These are phyloP conservation scores for Ramaria rubella DNA, from an alignment of 768 basidiomycete genomes.

Conservation along the genomic window DNA sequence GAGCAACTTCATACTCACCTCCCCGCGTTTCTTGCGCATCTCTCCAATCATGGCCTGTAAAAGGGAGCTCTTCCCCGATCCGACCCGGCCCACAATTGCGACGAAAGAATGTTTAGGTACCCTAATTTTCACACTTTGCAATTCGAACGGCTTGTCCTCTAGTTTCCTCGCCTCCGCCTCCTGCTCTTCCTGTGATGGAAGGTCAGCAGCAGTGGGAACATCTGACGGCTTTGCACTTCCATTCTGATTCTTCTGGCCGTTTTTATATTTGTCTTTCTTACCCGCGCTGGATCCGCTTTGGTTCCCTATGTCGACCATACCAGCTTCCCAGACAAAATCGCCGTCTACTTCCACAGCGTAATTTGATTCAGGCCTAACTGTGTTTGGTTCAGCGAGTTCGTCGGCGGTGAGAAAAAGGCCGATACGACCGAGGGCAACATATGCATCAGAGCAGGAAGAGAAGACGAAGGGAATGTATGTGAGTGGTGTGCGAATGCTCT, in stretches of 20 bases:
- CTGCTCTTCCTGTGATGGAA: conserved; percentile 13
- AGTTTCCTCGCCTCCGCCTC: conserved; percentile 12
- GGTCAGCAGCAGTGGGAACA: conserved; percentile 17
- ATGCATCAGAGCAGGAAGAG: conserved; percentile 39
- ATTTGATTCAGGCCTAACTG: conserved; percentile 33
- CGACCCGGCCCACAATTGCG: conserved; percentile 69
- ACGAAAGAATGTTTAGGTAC: conserved; percentile 54
- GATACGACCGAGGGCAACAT: conserved; percentile 46
- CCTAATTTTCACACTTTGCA: conserved; percentile 40
- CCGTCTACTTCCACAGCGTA: conserved; percentile 43
- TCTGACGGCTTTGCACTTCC: too few relatives aligned
- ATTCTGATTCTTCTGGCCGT: conserved; percentile 12
- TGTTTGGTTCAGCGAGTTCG: conserved; percentile 43
- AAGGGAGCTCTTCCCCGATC: conserved; percentile 65
- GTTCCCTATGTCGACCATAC: conserved; percentile 16
- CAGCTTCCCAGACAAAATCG: conserved; percentile 48
- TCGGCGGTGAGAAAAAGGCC: conserved; percentile 45
- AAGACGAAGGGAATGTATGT: conserved; percentile 51
- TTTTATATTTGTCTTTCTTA: conserved; percentile 16
- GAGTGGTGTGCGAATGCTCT: conserved; percentile 57
- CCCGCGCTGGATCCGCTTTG: conserved; percentile 13
- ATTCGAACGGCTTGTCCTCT: conserved; percentile 37
- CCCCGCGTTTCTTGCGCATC: conserved; percentile 55
- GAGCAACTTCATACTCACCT: conserved; percentile 31
- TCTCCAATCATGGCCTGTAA: conserved; percentile 56